Percentiles rank a stretch among this genome's conserved stretches.
Conservation (phyloP, 2,329 filamentous ascomycete species). For the Botrytis byssoidea region DNA sequence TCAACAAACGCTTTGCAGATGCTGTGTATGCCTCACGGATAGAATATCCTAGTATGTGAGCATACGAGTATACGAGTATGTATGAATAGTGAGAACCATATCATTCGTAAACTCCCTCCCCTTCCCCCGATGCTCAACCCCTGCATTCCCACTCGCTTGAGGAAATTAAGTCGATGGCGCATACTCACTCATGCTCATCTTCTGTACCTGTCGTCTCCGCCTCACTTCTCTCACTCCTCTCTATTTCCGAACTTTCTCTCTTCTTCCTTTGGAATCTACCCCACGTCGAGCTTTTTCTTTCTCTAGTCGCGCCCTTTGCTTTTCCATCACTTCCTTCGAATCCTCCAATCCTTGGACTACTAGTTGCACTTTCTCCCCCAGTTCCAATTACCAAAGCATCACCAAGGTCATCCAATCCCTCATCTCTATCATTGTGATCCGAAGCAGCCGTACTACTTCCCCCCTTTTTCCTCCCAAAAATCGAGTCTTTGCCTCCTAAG, state of each 20-base stretch:
- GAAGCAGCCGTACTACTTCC: constrained; percentile 53
- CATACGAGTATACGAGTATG: neutral
- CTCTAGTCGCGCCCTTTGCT: constrained; percentile 36
- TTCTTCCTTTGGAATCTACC: constrained; percentile 34
- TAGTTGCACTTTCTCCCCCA: constrained; percentile 38
- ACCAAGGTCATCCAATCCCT: constrained; percentile 54
- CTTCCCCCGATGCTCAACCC: too few relatives aligned
- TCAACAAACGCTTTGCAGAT: neutral
- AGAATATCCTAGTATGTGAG: neutral
- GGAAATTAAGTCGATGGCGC: neutral
- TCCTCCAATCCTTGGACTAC: constrained; percentile 56
- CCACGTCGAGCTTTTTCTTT: constrained; percentile 37
- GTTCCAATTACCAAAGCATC: constrained; percentile 41
- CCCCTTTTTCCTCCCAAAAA: constrained; percentile 56
- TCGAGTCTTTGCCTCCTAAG: constrained; percentile 52
- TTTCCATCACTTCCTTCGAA: constrained; percentile 46
- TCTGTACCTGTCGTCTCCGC: constrained; percentile 34
- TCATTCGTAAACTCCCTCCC: neutral
- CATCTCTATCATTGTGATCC: constrained; percentile 57
- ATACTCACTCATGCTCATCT: constrained; percentile 29
- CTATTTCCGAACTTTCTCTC: constrained; percentile 36
- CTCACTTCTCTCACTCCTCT: constrained; percentile 35
- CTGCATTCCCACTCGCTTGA: neutral
- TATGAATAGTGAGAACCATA: neutral
- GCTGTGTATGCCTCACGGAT: neutral